phyloP scores from a whole-genome alignment of 768 basidiomycete species.

The Kwoniella mangroviensis region DNA sequence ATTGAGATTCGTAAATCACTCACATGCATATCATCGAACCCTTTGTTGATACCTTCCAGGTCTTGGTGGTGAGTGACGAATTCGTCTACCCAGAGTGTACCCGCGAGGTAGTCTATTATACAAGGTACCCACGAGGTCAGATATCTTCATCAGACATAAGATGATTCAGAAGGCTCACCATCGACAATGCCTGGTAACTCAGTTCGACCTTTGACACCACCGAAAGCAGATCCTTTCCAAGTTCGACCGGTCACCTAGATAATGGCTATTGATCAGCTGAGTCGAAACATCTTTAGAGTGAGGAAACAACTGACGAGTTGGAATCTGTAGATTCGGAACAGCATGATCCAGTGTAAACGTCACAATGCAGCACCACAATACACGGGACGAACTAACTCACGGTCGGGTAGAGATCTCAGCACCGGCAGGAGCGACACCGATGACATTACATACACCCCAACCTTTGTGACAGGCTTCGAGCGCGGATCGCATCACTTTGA shows the following conservation, averaged over 20 bases:
- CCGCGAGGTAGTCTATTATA: slow-evolving; percentile 55
- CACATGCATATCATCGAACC: slow-evolving; percentile 97
- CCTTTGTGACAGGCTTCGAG: slow-evolving; percentile 99
- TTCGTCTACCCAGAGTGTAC: slow-evolving; percentile 72
- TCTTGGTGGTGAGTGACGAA: slow-evolving; percentile 87
- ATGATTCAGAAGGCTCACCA: slow-evolving; percentile 61
- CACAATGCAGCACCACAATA: slow-evolving; percentile 12
- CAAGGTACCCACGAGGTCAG: slow-evolving; percentile 11
- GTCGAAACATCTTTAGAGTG: neutral
- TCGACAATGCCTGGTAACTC: slow-evolving; percentile 93
- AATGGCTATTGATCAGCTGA: neutral
- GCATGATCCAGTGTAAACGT: neutral
- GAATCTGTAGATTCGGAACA: slow-evolving; percentile 28
- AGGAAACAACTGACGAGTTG: slow-evolving; percentile 26
- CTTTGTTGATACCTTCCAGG: slow-evolving; percentile 77
- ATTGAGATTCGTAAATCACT: slow-evolving; percentile 57
- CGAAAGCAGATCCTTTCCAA: slow-evolving; percentile 95
- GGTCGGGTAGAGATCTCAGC: slow-evolving; percentile 91
- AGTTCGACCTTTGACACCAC: slow-evolving; percentile 96
- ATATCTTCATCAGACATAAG: no score
- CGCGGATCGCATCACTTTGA: slow-evolving; percentile 90
- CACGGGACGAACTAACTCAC: no score
- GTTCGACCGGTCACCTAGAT: slow-evolving; percentile 54
- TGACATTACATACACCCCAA: slow-evolving; percentile 95
- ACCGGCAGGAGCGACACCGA: slow-evolving; percentile 96